A percentile compares a stretch with the other conserved stretches of the same genome.
These are phyloP conservation scores for Alloteropsis semialata DNA, from an alignment of 176 grass and related monocot genomes.

Conservation along the genomic window DNA sequence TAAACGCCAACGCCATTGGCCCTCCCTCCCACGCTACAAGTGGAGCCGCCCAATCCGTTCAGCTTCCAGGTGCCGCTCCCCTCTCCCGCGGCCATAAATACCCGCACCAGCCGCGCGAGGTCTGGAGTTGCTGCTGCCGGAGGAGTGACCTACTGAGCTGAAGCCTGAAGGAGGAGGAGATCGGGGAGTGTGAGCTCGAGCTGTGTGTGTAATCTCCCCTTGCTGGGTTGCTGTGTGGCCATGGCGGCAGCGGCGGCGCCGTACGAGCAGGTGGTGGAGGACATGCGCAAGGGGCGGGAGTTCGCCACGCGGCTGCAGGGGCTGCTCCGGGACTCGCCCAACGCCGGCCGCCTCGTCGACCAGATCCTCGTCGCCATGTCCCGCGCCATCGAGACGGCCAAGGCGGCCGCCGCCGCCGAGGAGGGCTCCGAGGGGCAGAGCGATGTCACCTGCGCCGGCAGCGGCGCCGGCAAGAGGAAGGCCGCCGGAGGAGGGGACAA, in stretches of 20 bases:
- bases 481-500: background rate
- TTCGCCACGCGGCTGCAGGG: conserved; percentile 35
- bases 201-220: background rate
- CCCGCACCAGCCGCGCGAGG: background rate
- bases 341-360: conserved; percentile 34
- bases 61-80: background rate
- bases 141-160: background rate
- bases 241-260: conserved; percentile 23
- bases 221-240: background rate
- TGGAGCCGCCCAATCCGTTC: background rate
- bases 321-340: conserved; percentile 16
- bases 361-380: conserved; percentile 55
- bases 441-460: conserved; percentile 44
- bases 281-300: conserved; percentile 46
- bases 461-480: conserved; percentile 58
- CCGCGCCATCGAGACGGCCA: conserved; percentile 23
- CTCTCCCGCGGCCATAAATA: background rate
- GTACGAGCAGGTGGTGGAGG: conserved; percentile 39
- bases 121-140: background rate
- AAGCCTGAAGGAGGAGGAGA: background rate
- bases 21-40: conserved; percentile 8
- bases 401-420: conserved; percentile 5
- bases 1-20: background rate
- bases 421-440: conserved; percentile 32
- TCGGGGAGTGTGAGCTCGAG: background rate